These are phyloP conservation scores for Colletotrichum lupini DNA, from an alignment of 2,329 filamentous ascomycete genomes.

Conservation along the genomic window DNA sequence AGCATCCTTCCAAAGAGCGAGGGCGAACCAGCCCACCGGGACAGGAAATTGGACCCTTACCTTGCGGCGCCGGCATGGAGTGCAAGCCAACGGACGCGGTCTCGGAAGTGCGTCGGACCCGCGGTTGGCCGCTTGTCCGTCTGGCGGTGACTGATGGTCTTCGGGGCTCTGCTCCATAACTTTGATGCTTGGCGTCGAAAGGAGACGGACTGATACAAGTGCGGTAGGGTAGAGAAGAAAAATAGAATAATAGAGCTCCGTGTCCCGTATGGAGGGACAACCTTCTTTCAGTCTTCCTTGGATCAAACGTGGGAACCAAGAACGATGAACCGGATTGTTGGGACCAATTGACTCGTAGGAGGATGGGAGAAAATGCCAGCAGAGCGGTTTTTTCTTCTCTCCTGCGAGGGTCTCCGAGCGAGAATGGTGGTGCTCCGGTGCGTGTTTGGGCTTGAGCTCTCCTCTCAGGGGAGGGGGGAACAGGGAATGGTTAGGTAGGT, in stretches of 20 bases:
- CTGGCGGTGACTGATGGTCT: slow-evolving; percentile 26
- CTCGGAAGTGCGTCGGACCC: slow-evolving; percentile 34
- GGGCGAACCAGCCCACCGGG: neutral
- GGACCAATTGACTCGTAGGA: neutral
- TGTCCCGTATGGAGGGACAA: neutral
- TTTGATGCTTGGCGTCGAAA: slow-evolving; percentile 9
- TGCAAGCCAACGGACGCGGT: slow-evolving; percentile 33
- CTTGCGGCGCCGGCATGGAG: slow-evolving; percentile 35
- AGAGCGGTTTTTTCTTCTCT: neutral
- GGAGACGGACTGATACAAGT: slow-evolving; percentile 15
- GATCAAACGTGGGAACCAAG: neutral
- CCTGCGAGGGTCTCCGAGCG: neutral
- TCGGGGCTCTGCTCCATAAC: slow-evolving; percentile 34
- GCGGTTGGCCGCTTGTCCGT: slow-evolving; percentile 33
- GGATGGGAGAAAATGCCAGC: neutral
- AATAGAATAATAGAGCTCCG: neutral
- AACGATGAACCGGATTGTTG: neutral
- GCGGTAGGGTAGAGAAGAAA: neutral
- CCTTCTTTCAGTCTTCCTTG: neutral
- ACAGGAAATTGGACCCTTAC: slow-evolving; percentile 15
- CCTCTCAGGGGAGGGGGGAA: neutral
- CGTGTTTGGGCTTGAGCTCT: slow-evolving; percentile 16
- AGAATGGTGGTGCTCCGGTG: neutral
- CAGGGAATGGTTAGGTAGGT: neutral
- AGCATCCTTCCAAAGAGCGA: neutral